These are phyloP conservation scores for Climacium dendroides DNA, from an alignment of 225 moss, liverwort and hornwort species.

Conservation along the genomic window DNA sequence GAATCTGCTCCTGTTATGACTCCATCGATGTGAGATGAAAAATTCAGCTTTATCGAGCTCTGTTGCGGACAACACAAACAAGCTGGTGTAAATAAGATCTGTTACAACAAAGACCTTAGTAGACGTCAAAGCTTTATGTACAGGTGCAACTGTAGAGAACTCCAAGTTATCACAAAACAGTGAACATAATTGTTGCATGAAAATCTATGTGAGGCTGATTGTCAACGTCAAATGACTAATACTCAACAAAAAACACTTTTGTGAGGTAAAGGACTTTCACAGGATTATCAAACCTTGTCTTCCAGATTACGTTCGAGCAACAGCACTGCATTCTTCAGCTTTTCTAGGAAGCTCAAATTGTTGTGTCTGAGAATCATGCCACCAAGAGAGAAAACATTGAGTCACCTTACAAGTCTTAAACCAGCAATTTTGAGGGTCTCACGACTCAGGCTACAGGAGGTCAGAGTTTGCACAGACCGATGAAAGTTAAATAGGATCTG, in stretches of 20 bases:
- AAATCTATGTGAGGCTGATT: background rate
- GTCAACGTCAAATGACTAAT: background rate
- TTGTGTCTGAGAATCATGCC: constrained; percentile 63
- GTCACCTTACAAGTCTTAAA: background rate
- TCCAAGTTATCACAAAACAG: background rate
- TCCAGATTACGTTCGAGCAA: constrained; percentile 80
- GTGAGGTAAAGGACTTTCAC: background rate
- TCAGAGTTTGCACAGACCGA: background rate
- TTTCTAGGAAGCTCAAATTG: constrained; percentile 68
- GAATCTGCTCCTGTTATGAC: constrained; percentile 67
- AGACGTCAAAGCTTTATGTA: background rate
- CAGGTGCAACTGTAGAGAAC: background rate
- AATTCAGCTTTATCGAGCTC: constrained; percentile 55
- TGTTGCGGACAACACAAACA: constrained; percentile 21
- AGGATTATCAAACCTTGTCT: constrained; percentile 57
- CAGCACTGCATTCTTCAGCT: constrained; percentile 72
- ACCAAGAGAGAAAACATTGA: background rate
- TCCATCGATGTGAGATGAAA: constrained; percentile 76
- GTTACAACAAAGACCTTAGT: background rate
- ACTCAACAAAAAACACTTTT: background rate
- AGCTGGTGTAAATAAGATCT: background rate
- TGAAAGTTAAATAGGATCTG: background rate
- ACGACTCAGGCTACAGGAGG: background rate
- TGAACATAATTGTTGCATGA: background rate
- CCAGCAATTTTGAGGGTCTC: background rate